Base-by-base conservation (phyloP, 2,329 filamentous ascomycete species). In the Nothopassalora personata region DNA sequence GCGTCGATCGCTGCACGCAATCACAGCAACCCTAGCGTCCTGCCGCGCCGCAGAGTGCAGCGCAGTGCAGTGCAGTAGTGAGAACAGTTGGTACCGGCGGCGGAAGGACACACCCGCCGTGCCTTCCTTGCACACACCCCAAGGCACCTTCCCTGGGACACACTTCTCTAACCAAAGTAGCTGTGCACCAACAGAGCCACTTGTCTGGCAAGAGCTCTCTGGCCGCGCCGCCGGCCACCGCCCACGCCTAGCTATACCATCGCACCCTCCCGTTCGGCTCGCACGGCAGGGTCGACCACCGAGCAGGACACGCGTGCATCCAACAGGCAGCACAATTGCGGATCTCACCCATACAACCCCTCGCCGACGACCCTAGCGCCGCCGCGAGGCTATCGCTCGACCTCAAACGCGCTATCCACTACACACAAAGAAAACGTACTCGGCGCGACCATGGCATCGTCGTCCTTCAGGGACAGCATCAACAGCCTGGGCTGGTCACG, bases 401-500 rank as follows among this genome's bases (percentile, higher is more conserved):
- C 58, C 58, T 65, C 58, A 66, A 64, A 64, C 64, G 56, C 62
- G 59, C 62, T 59, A 64, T 46, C 51, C 30, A 56, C 60, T 58
- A 58, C 59, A 58, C 56, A 58, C 60, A 61, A 59, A 58, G 57
- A 61, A 46, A 18, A 34, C 54, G 39, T 52, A 23, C 28, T 23
- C 54, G 45, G 53, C 59, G 39, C 60, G 50, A 74, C 61, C 63
- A 96, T 96, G 92, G 89, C 92, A 62, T 93, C 91, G 66, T 81
- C 86, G 67, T 90, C 90, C 50, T 97, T 99, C 76, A 86, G 92
- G 73, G 91, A 97, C 76, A 95, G 90, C 23, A 91, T 97, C 81
- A 95, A 90, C 80, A 94, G 91, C 60, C 78, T 97, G 70, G 94
- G 94, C 62, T 97, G 94, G 94, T 90, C 90, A 71, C 88, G 93